Evolutionary conservation across 352 stramenopile genomes (phyloP).

Genomic region (Phytopythium mirpurense): DNA sequence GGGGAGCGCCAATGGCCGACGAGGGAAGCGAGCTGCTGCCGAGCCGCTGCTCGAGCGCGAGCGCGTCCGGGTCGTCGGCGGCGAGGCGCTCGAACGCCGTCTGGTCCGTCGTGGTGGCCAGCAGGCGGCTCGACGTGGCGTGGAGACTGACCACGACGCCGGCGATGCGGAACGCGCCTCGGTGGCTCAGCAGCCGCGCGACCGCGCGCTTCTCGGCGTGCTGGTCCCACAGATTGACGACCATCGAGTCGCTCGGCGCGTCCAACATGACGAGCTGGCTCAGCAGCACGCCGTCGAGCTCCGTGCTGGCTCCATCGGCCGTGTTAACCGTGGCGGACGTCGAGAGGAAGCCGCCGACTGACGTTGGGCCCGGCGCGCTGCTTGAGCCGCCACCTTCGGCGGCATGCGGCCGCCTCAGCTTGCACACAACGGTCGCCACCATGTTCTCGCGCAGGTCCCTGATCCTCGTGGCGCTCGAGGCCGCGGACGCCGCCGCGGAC

Average conservation of each 20-base stretch:
- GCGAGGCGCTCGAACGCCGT: constrained; percentile 36
- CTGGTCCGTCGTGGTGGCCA: constrained; percentile 55
- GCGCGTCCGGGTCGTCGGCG: constrained; percentile 14
- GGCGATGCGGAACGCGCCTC: constrained; percentile 25
- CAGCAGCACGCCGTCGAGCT: constrained; percentile 36
- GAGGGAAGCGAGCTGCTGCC: background rate
- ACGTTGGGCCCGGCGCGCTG: background rate
- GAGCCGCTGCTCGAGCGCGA: constrained; percentile 20
- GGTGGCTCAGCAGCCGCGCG: constrained; percentile 29
- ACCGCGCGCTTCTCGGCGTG: constrained; percentile 47
- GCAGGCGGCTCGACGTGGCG: constrained; percentile 32
- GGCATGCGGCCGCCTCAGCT: constrained; percentile 11
- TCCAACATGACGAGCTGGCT: constrained; percentile 48
- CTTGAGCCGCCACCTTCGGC: background rate
- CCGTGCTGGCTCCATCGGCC: constrained; percentile 4
- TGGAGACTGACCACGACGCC: constrained; percentile 46
- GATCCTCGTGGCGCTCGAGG: constrained; percentile 19
- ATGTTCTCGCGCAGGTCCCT: constrained; percentile 53
- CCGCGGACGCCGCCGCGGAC: background rate
- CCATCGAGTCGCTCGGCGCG: constrained; percentile 27
- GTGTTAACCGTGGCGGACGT: background rate
- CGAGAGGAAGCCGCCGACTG: background rate
- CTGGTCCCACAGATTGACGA: constrained; percentile 63
- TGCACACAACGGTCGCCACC: constrained; percentile 43
- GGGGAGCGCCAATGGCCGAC: too few relatives aligned